These are phyloP conservation scores for Yamadazyma membranifaciens DNA, from an alignment of 1,139 yeast species.

Conservation along the genomic window DNA sequence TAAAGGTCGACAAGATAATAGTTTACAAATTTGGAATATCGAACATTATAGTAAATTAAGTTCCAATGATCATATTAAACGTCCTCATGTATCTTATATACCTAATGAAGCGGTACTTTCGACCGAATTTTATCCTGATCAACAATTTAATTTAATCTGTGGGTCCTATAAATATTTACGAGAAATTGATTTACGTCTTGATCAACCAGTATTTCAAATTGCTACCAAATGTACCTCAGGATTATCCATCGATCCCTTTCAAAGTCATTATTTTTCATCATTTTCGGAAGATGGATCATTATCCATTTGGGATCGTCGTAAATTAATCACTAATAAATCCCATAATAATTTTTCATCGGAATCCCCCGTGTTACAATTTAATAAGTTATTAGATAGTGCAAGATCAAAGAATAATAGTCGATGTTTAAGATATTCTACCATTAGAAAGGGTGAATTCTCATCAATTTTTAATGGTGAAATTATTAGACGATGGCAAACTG, in stretches of 20 bases:
- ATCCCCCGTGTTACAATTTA: conserved; percentile 65
- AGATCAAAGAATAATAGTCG: conserved; percentile 55
- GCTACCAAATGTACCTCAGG: conserved; percentile 75
- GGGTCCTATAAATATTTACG: conserved; percentile 79
- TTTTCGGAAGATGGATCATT: conserved; percentile 82
- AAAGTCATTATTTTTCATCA: conserved; percentile 64
- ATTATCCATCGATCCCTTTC: conserved; percentile 66
- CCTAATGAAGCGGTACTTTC: conserved; percentile 77
- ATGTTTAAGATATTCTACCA: conserved; percentile 70
- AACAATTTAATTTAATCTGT: conserved; percentile 56
- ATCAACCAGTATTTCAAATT: conserved; percentile 70
- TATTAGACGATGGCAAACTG: conserved; percentile 81
- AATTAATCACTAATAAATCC: conserved; percentile 33
- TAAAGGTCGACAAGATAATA: conserved; percentile 73
- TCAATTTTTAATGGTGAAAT: conserved; percentile 77
- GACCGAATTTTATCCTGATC: conserved; percentile 62
- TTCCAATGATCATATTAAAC: conserved; percentile 43
- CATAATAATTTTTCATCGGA: conserved; percentile 27
- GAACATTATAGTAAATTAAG: conserved; percentile 49
- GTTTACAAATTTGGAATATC: conserved; percentile 82
- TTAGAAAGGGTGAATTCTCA: conserved; percentile 71
- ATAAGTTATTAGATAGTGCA: conserved; percentile 64
- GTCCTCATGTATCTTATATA: conserved; percentile 60
- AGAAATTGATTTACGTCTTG: conserved; percentile 71
- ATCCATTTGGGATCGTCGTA: conserved; percentile 85